Percentiles rank a stretch among this genome's conserved stretches.
Conservation (phyloP, 257 asterid species). For the Solanum ossicruentum region DNA sequence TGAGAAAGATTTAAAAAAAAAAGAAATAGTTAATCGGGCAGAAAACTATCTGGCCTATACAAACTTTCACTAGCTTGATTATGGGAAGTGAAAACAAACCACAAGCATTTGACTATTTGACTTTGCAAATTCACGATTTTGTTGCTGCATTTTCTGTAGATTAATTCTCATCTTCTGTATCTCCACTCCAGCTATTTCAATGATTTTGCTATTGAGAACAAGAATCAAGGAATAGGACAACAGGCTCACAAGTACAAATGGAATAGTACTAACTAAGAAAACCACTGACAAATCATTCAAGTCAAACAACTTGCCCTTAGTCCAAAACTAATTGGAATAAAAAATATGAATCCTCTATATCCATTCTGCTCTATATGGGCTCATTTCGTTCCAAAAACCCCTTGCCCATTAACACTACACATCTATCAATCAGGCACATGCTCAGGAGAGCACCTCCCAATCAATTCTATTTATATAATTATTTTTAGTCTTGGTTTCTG, state of each 20-base stretch:
- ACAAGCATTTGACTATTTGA: slow-evolving; percentile 42
- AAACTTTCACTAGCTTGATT: background rate
- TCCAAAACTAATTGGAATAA: background rate
- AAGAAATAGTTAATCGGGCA: background rate
- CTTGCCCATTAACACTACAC: background rate
- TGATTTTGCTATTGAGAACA: slow-evolving; percentile 33
- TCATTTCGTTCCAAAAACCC: background rate
- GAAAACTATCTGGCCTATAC: background rate
- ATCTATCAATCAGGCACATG: background rate
- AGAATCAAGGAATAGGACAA: slow-evolving; percentile 23
- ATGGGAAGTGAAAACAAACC: slow-evolving; percentile 19
- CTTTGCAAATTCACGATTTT: slow-evolving; percentile 46
- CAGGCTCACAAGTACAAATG: background rate
- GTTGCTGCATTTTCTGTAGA: slow-evolving; percentile 54
- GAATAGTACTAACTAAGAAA: background rate
- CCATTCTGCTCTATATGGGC: background rate
- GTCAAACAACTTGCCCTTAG: background rate
- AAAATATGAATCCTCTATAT: background rate
- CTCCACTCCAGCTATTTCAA: slow-evolving; percentile 51
- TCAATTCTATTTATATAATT: background rate
- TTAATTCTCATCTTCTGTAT: slow-evolving; percentile 37
- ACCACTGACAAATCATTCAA: background rate
- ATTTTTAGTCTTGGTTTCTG: background rate
- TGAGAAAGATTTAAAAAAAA: slow-evolving; percentile 16
- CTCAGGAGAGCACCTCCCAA: background rate